These are phyloP conservation scores for Aspergillus japonicus DNA, from an alignment of 2,329 filamentous ascomycete genomes.

Conservation along the genomic window DNA sequence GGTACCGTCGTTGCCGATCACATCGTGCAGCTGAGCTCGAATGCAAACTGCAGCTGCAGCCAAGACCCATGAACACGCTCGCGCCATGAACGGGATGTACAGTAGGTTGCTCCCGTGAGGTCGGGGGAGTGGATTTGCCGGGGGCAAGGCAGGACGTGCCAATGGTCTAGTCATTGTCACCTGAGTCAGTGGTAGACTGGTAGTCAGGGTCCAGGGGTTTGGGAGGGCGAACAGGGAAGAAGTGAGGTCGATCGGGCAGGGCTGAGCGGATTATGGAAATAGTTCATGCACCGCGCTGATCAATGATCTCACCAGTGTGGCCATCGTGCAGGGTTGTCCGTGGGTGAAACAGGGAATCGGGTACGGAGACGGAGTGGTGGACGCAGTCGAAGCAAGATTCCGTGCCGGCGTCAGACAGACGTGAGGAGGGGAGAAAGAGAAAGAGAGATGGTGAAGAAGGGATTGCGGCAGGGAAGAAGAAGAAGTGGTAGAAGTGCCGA, in stretches of 20 bases:
- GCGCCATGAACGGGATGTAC: not conserved
- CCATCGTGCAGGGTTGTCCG: no score
- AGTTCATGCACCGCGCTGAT: conserved; percentile 13
- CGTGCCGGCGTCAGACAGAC: no score
- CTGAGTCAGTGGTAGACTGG: not conserved
- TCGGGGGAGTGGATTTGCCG: not conserved
- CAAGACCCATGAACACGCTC: not conserved
- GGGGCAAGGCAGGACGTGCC: not conserved
- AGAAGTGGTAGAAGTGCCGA: not conserved
- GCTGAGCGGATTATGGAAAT: conserved; percentile 6
- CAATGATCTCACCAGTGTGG: not conserved
- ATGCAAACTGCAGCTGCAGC: not conserved
- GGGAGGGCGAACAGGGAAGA: not conserved
- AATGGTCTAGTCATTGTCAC: not conserved
- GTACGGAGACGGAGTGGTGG: no score
- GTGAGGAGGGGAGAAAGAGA: not conserved
- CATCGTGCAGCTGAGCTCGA: conserved; percentile 45
- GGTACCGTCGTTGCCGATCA: conserved; percentile 62
- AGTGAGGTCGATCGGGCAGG: not conserved
- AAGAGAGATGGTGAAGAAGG: not conserved
- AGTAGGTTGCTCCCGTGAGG: not conserved
- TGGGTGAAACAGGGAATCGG: no score
- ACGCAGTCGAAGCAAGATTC: no score
- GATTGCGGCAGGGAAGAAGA: not conserved
- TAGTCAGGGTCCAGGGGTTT: not conserved